Conservation (phyloP, 441 rosid genomes). For the Eutrema salsugineum region DNA sequence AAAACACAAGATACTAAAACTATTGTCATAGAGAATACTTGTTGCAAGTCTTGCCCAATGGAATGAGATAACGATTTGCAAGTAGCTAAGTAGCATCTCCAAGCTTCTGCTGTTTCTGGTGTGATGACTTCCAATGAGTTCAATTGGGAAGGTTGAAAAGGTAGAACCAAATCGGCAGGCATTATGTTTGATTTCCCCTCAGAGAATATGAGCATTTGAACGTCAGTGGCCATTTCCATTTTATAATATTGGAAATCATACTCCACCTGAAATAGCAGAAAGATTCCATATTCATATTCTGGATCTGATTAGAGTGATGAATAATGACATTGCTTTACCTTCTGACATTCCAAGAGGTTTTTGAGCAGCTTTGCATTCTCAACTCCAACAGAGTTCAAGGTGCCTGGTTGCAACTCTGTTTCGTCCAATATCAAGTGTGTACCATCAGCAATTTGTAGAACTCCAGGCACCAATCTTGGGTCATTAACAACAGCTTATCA, state of each 20-base stretch:
- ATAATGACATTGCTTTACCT: conserved; percentile 38
- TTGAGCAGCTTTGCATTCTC: conserved; percentile 72
- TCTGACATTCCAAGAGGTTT: conserved; percentile 62
- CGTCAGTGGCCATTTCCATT: conserved; percentile 85
- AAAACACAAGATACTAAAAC: not conserved
- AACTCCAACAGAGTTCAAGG: conserved; percentile 69
- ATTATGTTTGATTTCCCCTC: conserved; percentile 86
- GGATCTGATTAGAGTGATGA: not conserved
- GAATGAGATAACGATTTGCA: conserved; percentile 68
- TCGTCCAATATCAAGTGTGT: conserved; percentile 77
- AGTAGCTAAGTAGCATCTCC: conserved; percentile 87
- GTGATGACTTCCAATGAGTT: conserved; percentile 34
- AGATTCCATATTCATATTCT: not conserved
- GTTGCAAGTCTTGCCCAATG: conserved; percentile 67
- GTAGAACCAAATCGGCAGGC: conserved; percentile 73
- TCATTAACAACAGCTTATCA: conserved; percentile 5
- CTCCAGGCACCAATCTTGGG: conserved; percentile 72
- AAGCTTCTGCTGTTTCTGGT: conserved; percentile 51
- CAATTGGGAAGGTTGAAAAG: conserved; percentile 59
- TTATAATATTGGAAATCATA: conserved; percentile 85
- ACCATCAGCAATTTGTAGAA: conserved; percentile 80
- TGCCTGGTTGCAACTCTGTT: conserved; percentile 68
- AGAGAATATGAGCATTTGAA: conserved; percentile 69
- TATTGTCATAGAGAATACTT: conserved; percentile 36
- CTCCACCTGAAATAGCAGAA: conserved; percentile 55